phyloP scores from a whole-genome alignment of 305 asterid genomes.

The Fraxinus nigra region DNA sequence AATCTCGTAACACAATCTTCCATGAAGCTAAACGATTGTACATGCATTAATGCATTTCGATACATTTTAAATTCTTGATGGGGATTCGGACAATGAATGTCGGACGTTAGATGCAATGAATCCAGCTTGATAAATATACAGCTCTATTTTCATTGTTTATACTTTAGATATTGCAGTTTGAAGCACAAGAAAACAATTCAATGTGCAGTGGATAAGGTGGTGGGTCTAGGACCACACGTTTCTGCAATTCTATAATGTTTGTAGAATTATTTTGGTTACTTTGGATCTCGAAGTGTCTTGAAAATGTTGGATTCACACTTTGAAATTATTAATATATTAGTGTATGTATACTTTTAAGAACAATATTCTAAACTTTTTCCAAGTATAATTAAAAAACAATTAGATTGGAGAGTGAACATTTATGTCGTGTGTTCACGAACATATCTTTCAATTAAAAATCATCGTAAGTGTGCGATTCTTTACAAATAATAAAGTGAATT shows the following conservation, averaged over 20 bases:
- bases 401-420: too few relatives aligned
- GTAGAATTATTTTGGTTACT: neutral
- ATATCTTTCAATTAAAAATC: too few relatives aligned
- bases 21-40: neutral
- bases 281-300: neutral
- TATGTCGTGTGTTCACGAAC: too few relatives aligned
- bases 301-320: neutral
- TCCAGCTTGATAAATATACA: neutral
- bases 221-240: neutral
- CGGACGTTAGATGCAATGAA: conserved; percentile 1
- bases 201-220: neutral
- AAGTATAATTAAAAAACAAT: too few relatives aligned
- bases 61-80: neutral
- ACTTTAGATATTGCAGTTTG: neutral
- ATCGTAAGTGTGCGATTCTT: too few relatives aligned
- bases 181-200: neutral
- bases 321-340: neutral
- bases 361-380: too few relatives aligned
- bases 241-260: neutral
- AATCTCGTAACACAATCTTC: neutral
- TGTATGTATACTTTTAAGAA: neutral
- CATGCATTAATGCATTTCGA: neutral
- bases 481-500: too few relatives aligned
- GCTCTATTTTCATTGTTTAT: neutral
- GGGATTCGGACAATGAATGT: neutral